Conservation (phyloP, 225 moss, liverwort and hornwort genomes). For the Pleurozium schreberi region DNA sequence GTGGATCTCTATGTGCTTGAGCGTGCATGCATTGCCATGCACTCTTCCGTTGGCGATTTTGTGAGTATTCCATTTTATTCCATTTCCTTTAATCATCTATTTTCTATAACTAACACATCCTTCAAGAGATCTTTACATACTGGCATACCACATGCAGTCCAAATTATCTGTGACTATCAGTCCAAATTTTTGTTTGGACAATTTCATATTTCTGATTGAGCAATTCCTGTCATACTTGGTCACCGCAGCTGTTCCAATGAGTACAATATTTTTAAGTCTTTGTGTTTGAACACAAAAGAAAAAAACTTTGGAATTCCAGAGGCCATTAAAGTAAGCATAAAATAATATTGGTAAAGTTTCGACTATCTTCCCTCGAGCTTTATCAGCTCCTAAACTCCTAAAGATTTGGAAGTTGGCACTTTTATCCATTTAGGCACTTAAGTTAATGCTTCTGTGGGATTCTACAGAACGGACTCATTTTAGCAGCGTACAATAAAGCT, state of each 20-base stretch:
- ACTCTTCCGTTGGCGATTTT: slow-evolving; percentile 76
- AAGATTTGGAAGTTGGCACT: neutral
- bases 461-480: slow-evolving; percentile 30
- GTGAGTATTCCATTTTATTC: slow-evolving; percentile 24
- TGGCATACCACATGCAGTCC: neutral
- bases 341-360: neutral
- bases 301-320: neutral
- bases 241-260: neutral
- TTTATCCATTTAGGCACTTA: too few relatives aligned
- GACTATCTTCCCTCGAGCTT: neutral
- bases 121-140: neutral
- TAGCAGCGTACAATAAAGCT: slow-evolving; percentile 39
- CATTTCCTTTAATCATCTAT: neutral
- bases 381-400: neutral
- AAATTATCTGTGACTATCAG: neutral
- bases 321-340: neutral
- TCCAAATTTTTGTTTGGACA: neutral
- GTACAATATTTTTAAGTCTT: neutral
- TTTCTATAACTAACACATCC: neutral
- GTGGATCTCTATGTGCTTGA: slow-evolving; percentile 93
- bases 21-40: slow-evolving; percentile 80
- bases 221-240: neutral
- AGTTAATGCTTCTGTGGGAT: neutral
- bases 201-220: neutral
- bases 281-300: neutral